These are phyloP conservation scores for Phytophthora europaea DNA, from an alignment of 352 stramenopile genomes.

Conservation along the genomic window DNA sequence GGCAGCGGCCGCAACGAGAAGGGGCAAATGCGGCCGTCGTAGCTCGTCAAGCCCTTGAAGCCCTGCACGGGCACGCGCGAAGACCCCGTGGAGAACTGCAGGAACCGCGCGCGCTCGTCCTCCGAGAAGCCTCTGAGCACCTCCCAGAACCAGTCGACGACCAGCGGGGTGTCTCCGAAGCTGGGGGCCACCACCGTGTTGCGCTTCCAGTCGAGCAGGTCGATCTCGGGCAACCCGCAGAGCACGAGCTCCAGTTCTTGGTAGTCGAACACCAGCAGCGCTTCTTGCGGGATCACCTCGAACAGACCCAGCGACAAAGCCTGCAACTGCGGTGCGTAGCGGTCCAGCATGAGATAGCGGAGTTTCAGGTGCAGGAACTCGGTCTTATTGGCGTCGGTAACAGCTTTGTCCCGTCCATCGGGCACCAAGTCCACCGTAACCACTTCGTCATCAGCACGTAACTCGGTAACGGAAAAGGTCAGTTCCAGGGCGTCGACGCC, in stretches of 20 bases:
- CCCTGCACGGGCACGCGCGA: conserved; percentile 88
- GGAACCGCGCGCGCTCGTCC: conserved; percentile 82
- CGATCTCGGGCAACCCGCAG: conserved; percentile 87
- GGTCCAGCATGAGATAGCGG: conserved; percentile 96
- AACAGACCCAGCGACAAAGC: conserved; percentile 94
- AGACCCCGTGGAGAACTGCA: conserved; percentile 90
- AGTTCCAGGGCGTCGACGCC: conserved; percentile 74
- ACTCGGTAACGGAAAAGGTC: conserved; percentile 80
- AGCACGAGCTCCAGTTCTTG: conserved; percentile 95
- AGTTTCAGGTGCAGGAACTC: conserved; percentile 96
- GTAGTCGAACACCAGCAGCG: conserved; percentile 98
- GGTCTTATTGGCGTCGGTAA: conserved; percentile 97
- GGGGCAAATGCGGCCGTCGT: conserved; percentile 83
- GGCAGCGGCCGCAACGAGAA: conserved; percentile 73
- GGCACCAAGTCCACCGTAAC: conserved; percentile 74
- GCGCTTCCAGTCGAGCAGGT: conserved; percentile 90
- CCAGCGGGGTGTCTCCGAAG: conserved; percentile 53
- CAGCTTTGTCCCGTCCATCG: conserved; percentile 63
- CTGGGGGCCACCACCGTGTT: conserved; percentile 74
- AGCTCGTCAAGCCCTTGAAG: conserved; percentile 86
- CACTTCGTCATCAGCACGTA: conserved; percentile 62
- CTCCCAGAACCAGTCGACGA: conserved; percentile 87
- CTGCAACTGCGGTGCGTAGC: conserved; percentile 93
- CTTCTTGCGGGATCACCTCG: conserved; percentile 96
- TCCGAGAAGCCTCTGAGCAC: conserved; percentile 63